A percentile compares a stretch with the other conserved stretches of the same genome.
Conservation (phyloP, 148 eudicot species). For the Vaccinium darrowii region DNA sequence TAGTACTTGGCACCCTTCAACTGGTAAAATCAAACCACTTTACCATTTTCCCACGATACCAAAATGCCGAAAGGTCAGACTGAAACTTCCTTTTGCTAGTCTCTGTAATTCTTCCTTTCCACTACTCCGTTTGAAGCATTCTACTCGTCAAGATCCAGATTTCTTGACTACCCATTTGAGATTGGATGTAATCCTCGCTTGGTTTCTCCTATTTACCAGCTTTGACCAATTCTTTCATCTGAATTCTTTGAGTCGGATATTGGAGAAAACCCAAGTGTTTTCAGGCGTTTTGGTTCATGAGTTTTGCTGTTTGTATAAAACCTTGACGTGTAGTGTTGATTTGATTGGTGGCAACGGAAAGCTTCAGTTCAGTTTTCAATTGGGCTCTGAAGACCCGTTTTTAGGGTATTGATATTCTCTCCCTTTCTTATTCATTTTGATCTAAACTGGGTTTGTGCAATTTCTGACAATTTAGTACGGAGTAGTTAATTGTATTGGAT, state of each 20-base stretch:
- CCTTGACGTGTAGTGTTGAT: neutral
- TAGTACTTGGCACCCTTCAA: neutral
- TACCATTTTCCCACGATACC: neutral
- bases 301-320: neutral
- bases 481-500: neutral
- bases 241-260: neutral
- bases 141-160: neutral
- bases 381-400: conserved; percentile 1
- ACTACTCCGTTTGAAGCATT: neutral
- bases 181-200: neutral
- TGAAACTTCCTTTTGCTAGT: too few species aligned
- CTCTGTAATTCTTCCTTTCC: too few species aligned
- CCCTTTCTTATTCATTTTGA: conserved; percentile 4
- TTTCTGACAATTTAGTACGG: neutral
- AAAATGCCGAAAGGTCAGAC: too few species aligned
- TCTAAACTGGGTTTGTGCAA: neutral
- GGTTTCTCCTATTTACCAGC: neutral
- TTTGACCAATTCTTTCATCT: neutral
- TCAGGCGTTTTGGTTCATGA: neutral
- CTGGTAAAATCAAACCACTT: neutral
- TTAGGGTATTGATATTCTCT: conserved; percentile 11
- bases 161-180: conserved; percentile 4
- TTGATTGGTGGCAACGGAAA: conserved; percentile 10
- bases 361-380: conserved; percentile 5
- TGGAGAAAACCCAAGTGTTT: conserved; percentile 8